A percentile compares a stretch with the other conserved stretches of the same genome.
Evolutionary conservation across 2,329 filamentous ascomycete genomes (phyloP).

Genomic region (Fusarium annulatum): DNA sequence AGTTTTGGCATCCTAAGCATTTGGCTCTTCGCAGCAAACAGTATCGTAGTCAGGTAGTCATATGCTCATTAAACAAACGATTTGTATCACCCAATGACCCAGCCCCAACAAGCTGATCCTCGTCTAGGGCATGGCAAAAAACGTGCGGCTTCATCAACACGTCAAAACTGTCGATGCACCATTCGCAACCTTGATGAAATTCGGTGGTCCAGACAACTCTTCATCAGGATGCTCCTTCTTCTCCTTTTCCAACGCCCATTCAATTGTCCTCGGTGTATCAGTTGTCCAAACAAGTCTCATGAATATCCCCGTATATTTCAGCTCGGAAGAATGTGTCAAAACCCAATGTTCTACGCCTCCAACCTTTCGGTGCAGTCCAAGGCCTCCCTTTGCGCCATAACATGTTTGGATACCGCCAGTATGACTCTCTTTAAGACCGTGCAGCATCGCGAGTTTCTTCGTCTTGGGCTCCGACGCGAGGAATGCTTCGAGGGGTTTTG

Average conservation of each 20-base stretch:
- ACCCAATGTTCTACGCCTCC: conserved; percentile 41
- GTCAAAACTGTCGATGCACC: conserved; percentile 28
- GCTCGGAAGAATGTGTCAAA: conserved; percentile 17
- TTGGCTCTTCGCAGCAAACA: rapidly evolving
- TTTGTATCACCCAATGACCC: background rate
- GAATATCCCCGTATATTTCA: conserved; percentile 29
- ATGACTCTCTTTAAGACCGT: conserved; percentile 40
- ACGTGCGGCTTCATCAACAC: background rate
- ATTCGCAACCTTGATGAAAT: conserved; percentile 24
- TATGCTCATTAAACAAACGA: background rate
- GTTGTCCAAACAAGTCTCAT: conserved; percentile 23
- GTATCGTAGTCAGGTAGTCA: too few relatives aligned
- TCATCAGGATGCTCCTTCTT: background rate
- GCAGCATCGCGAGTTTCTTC: conserved; percentile 40
- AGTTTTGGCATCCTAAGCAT: background rate
- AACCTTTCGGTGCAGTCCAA: conserved; percentile 34
- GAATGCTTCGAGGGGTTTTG: conserved; percentile 34
- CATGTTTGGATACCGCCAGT: conserved; percentile 13
- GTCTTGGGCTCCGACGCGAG: conserved; percentile 31
- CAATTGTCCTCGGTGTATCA: conserved; percentile 30
- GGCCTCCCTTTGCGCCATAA: conserved; percentile 26
- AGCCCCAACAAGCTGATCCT: background rate
- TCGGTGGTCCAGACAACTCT: background rate
- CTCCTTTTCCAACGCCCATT: conserved; percentile 39
- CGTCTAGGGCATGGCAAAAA: background rate